Base-by-base conservation (phyloP, 768 basidiomycete species). In the Flagelloscypha sp. region DNA sequence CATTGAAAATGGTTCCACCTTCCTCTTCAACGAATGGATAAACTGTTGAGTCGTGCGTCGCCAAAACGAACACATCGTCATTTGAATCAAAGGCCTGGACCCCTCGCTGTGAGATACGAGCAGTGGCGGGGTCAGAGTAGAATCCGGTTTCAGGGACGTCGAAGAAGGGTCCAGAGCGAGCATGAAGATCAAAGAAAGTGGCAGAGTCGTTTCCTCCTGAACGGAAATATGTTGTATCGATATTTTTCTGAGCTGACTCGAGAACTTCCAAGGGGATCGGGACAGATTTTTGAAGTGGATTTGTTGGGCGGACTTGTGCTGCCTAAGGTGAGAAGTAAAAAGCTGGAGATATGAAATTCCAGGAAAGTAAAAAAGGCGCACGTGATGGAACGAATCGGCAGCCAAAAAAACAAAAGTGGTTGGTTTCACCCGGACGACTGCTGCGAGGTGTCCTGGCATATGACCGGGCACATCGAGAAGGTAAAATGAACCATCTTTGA, bases 251-350 rank as follows among this genome's bases (percentile, higher is more conserved):
- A 20, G 36, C n/a, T 16, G 39, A 33, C 16, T 35, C 36, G 3
- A 47, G 30, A 27, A 47, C 24, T 18, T 47, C 30, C 3, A 30
- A 39, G 5, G 46, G 46, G 24, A 42, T 44, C 1, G 46, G 46
- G 35, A 33, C 41, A 20, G 27, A 36, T 21, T 37, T 27, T 35
- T 38, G 36, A 15, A 47, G 39, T 2, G 29, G 18, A 18, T 35
- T 36, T 1, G 33, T 35, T 1, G 46, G 46, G 5, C 46, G 43
- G 10, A 34, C 24, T 37, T 44, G 38, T n/a, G n/a, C n/a, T n/a
- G n/a, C n/a, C n/a, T n/a, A n/a, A n/a, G n/a, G n/a, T n/a, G n/a
- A n/a, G n/a, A n/a, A n/a, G n/a, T n/a, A n/a, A n/a, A n/a, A n/a
- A n/a, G n/a, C n/a, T n/a, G n/a, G n/a, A n/a, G n/a, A n/a, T n/a